Base-by-base conservation (phyloP, 2,329 filamentous ascomycete species). In the Phyllachora maydis region DNA sequence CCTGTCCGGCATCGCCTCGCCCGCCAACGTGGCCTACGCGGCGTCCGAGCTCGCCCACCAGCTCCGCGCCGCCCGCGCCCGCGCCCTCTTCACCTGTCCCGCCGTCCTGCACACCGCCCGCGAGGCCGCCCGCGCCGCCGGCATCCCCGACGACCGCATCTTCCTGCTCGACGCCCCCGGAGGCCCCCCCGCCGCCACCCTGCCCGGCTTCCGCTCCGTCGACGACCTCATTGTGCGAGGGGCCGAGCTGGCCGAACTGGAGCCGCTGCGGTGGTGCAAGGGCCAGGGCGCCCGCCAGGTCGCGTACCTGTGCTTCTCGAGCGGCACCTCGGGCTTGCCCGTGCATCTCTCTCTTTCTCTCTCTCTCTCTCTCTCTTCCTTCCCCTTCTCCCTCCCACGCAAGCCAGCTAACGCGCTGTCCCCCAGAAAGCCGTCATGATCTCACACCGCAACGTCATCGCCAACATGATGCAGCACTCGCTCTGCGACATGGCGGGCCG, bases 361-460 rank as follows among this genome's bases (percentile, higher is more conserved):
- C 8, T 11, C 3, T 14, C 8, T 15, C 6, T 16, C n/a, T n/a
- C n/a, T n/a, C n/a, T n/a, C n/a, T n/a, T n/a, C n/a, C n/a, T n/a
- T n/a, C n/a, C n/a, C n/a, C n/a, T n/a, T n/a, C n/a, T n/a, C n/a
- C n/a, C n/a, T n/a, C n/a, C n/a, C n/a, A n/a, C n/a, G n/a, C n/a
- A n/a, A n/a, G n/a, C n/a, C n/a, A n/a, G n/a, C n/a, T 4, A n/a
- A n/a, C 4, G 14, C 26, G 34, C 18, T 40, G 23, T 23, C 20
- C 4, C 5, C 7, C 28, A 76, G 65, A 81, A 82, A 71, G 77
- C 75, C 21, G 77, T 83, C 25, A 81, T 78, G 69, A 76, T 85
- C 28, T 76, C 74, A 4, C 77, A 85, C 40, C 50, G 51, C 18
- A 85, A 85, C 32, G 70, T 83, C 20, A 83, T 85, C 22, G 64